Conservation (phyloP, 805 yeast genomes). For the Isabelozyma heimii region DNA sequence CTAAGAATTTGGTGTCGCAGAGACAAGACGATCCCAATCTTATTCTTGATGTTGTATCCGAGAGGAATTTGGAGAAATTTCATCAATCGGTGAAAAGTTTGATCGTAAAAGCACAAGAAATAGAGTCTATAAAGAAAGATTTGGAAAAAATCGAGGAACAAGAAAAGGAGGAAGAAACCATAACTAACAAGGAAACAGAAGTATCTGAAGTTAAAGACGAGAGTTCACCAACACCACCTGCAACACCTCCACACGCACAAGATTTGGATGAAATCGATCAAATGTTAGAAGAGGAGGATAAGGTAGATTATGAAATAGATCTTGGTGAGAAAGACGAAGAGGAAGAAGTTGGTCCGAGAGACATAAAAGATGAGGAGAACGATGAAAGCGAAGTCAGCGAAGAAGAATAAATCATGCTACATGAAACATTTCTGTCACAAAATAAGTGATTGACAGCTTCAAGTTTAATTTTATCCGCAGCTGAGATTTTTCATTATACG, state of each 20-base stretch:
- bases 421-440: no score
- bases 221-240: background rate
- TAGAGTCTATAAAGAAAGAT: constrained; percentile 10
- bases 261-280: constrained; percentile 5
- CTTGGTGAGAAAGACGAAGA: background rate
- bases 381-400: background rate
- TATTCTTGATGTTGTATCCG: constrained; percentile 27
- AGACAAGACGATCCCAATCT: constrained; percentile 25
- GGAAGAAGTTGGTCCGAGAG: background rate
- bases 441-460: background rate
- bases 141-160: constrained; percentile 1
- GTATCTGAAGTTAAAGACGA: constrained; percentile 15
- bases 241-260: background rate
- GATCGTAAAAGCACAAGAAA: constrained; percentile 19
- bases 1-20: constrained; percentile 21
- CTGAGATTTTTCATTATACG: background rate
- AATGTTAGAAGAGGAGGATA: constrained; percentile 30
- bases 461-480: no score
- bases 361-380: background rate
- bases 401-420: background rate
- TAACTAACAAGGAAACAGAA: constrained; percentile 3
- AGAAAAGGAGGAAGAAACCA: constrained; percentile 1
- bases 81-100: constrained; percentile 19
- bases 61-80: constrained; percentile 30
- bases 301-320: constrained; percentile 32